These are phyloP conservation scores for Podospora australis DNA, from an alignment of 495 filamentous ascomycete species.

Conservation along the genomic window DNA sequence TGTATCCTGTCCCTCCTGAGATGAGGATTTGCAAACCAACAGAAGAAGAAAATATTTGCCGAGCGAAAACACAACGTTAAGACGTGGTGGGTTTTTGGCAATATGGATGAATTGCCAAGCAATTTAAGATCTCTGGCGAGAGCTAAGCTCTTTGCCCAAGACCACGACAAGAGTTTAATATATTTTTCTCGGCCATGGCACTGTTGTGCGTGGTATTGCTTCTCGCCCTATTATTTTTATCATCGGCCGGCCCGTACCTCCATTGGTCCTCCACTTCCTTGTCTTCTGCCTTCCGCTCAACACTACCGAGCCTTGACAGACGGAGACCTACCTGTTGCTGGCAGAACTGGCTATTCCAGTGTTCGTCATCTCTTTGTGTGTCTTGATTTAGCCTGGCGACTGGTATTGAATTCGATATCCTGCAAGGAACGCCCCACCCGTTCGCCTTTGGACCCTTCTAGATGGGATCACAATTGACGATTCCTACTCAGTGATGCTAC, in stretches of 20 bases:
- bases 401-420: constrained; percentile 5
- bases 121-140: constrained; percentile 3
- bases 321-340: too few relatives aligned
- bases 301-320: too few relatives aligned
- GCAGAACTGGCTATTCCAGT: neutral
- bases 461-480: neutral
- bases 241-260: neutral
- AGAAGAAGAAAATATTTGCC: constrained; percentile 4
- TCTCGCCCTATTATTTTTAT: neutral
- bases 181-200: too few relatives aligned
- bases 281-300: too few relatives aligned
- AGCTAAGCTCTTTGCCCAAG: neutral
- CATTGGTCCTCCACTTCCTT: neutral
- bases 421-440: constrained; percentile 25
- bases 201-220: too few relatives aligned
- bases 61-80: neutral
- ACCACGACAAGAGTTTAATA: too few relatives aligned
- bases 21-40: too few relatives aligned
- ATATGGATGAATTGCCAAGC: constrained; percentile 18
- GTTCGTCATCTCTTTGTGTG: constrained; percentile 3
- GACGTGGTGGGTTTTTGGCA: constrained; percentile 7
- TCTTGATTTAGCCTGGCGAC: constrained; percentile 25
- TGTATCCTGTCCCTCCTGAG: too few relatives aligned
- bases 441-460: neutral
- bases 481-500: too few relatives aligned